Conservation (phyloP, 352 stramenopile genomes). For the Phytophthora tentaculata region DNA sequence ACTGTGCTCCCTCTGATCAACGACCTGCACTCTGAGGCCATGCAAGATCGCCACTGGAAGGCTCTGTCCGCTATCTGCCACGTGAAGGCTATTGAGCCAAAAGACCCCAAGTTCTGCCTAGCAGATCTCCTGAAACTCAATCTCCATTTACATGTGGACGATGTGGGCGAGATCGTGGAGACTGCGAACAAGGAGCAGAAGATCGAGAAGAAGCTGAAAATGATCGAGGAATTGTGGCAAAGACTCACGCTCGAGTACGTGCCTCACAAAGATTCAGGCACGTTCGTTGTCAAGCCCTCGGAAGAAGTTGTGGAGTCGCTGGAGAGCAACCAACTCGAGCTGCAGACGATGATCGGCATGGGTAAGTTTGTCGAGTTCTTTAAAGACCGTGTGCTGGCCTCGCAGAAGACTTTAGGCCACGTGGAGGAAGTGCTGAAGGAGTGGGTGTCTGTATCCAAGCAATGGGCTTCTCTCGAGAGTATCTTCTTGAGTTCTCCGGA, state of each 20-base stretch:
- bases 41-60: conserved; percentile 95
- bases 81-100: conserved; percentile 88
- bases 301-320: conserved; percentile 88
- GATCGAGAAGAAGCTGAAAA: conserved; percentile 90
- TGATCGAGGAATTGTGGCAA: conserved; percentile 89
- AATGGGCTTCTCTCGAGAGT: conserved; percentile 89
- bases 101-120: conserved; percentile 85
- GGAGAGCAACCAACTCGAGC: conserved; percentile 87
- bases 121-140: conserved; percentile 86
- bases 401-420: conserved; percentile 83
- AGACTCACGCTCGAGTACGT: conserved; percentile 87
- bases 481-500: conserved; percentile 91
- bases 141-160: conserved; percentile 83
- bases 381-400: conserved; percentile 81
- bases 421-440: conserved; percentile 90
- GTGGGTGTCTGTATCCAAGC: conserved; percentile 88
- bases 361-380: conserved; percentile 93
- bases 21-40: conserved; percentile 94
- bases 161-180: conserved; percentile 88
- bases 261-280: conserved; percentile 87
- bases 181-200: conserved; percentile 91
- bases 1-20: conserved; percentile 92
- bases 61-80: conserved; percentile 85
- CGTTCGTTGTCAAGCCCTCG: conserved; percentile 85
- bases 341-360: conserved; percentile 92